Base-by-base conservation (phyloP, 2,329 filamentous ascomycete species). In the Aureobasidium sp. region DNA sequence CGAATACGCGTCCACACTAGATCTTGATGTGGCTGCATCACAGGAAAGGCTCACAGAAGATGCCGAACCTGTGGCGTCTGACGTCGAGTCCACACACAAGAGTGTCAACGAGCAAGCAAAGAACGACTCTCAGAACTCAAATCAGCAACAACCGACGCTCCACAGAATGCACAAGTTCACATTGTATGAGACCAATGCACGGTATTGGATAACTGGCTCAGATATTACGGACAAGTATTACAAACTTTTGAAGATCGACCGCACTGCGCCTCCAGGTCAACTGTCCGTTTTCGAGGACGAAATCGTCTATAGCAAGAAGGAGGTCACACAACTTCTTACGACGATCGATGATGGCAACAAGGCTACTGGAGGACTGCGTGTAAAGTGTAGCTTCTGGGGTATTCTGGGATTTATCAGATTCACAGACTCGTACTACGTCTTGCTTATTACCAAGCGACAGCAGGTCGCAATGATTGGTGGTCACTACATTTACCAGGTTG, bases 341-440 rank as follows among this genome's bases (percentile, higher is more conserved):
- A 89, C 92, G 17, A 95, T 99, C 63, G 92, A 97, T 69, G 90
- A 97, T 72, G 94, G 94, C 0, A 99, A 97, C 74, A 92, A 90
- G 70, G 87, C 85, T 8, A 91, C 91, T 0, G 94, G 94, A 27
- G 94, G 94, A 0, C 83, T 99, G 76, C 94, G 89, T 73, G 81
- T 96, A 62, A 90, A 90, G 64, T 95, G 90, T 74, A 95, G 87
- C 63, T 91, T 90, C 5, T 99, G 93, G 94, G 94, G 94, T 1
- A 77, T 99, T 29, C 79, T 99, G 29, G 94, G 94, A 4, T 99
- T 99, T 74, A 94, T 99, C 73, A 85, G 90, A 65, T 97, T 99
- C 74, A 99, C 94, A 0, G 92, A 93, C 1, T 87, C 91, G 3
- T 97, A 95, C 74, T 99, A 99, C 74, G 97, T 99, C 92, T 82